Evolutionary conservation across 176 grass and related monocot genomes (phyloP), one percentile per base, ranked within the genome.

Genomic region (Avena eriantha): DNA sequence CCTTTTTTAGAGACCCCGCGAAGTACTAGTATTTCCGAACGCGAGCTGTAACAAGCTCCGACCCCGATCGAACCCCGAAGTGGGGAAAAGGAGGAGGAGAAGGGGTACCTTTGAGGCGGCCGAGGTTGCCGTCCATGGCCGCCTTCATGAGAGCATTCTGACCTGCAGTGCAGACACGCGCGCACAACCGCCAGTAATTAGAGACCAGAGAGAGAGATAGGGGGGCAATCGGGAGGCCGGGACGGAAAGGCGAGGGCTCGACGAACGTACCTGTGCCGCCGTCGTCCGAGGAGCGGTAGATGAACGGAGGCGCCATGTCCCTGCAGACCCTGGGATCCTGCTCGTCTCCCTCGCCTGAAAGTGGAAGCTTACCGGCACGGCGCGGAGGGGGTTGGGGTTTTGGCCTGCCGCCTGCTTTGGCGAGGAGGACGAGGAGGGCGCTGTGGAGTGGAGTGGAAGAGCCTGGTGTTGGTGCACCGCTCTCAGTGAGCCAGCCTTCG

Each of bases 331-430:
- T 22, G 23, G 19, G 3, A 59, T 59, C 21, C 56, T 19, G 61
- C 61, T 31, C 61, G 61, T 0, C 61, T 15, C 22, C 23, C n/a
- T 65, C 63, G 63, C 26, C 63, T 19, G 15, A 14, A 67, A 68
- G 23, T 35, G 13, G 33, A 69, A 69, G 83, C 87, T 26, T 66
- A 13, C 63, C 60, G 66, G 39, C 39, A 41, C 39, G 58, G 21
- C 9, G 24, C 22, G 60, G 29, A 31, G 65, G 65, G 3, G 65
- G 11, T 8, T 33, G 5, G 13, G 66, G 15, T 8, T 69, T 39
- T 16, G 24, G 60, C 0, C 12, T 64, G 60, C 60, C 23, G 60
- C 60, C 10, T 58, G 55, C 23, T 60, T 5, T 65, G 14, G 29
- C 24, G 61, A 65, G 12, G 61, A 65, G 61, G 24, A 15, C 61